Percentiles rank a stretch among this genome's conserved stretches.
Evolutionary conservation across 208 protist genomes (phyloP).

Genomic region (Trypanosoma melophagium): DNA sequence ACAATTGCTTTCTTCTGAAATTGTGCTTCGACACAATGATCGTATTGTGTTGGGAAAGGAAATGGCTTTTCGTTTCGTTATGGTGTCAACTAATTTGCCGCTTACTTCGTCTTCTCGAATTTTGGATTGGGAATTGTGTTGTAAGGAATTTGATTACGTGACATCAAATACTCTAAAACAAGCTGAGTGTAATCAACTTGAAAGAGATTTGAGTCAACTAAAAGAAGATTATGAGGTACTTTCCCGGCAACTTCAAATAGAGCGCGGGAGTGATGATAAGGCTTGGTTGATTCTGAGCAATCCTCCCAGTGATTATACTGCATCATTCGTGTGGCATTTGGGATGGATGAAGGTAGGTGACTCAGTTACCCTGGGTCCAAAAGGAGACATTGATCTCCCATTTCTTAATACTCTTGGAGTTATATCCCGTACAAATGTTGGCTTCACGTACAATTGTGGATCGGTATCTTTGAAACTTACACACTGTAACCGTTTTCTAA

Average conservation of each 20-base stretch:
- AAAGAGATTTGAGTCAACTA: slow-evolving; percentile 35
- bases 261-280: slow-evolving; percentile 21
- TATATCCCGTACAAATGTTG: slow-evolving; percentile 32
- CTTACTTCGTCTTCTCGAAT: slow-evolving; percentile 33
- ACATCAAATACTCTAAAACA: slow-evolving; percentile 23
- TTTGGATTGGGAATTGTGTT: slow-evolving; percentile 65
- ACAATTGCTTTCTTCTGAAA: slow-evolving; percentile 40
- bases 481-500: slow-evolving; percentile 45
- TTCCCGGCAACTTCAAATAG: slow-evolving; percentile 33
- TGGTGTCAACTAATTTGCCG: slow-evolving; percentile 26
- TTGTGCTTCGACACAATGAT: slow-evolving; percentile 49
- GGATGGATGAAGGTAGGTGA: slow-evolving; percentile 32
- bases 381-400: slow-evolving; percentile 41
- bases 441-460: slow-evolving; percentile 34
- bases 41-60: slow-evolving; percentile 63
- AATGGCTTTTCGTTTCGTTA: slow-evolving; percentile 53
- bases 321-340: slow-evolving; percentile 51
- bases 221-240: slow-evolving; percentile 33
- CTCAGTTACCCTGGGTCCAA: slow-evolving; percentile 39
- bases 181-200: slow-evolving; percentile 24
- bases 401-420: slow-evolving; percentile 37
- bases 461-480: slow-evolving; percentile 30
- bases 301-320: slow-evolving; percentile 36
- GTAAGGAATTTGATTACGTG: slow-evolving; percentile 49
- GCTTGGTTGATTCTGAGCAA: slow-evolving; percentile 61